Evolutionary conservation across 805 yeast species (phyloP).

Genomic region (Nakazawaea ishiwadae): DNA sequence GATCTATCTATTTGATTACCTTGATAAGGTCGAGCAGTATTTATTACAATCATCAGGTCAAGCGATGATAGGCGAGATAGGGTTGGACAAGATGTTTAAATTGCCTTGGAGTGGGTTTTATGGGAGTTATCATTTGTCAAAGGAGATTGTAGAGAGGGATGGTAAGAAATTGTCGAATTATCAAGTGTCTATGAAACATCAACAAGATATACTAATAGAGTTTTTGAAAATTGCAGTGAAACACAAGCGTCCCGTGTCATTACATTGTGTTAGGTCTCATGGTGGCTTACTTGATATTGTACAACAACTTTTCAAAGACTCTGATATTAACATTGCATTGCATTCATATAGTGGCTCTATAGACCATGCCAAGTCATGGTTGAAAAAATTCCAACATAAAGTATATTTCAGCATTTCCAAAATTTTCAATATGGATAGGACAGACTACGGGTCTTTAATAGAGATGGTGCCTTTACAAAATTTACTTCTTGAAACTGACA

Average conservation of each 20-base stretch:
- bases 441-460: conserved; percentile 23
- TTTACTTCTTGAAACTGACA: conserved; percentile 53
- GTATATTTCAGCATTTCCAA: conserved; percentile 52
- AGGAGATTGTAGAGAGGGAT: conserved; percentile 12
- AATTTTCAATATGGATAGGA: conserved; percentile 37
- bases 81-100: conserved; percentile 74
- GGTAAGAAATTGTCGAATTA: conserved; percentile 32
- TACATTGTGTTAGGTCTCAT: conserved; percentile 84
- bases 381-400: conserved; percentile 26
- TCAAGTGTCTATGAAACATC: conserved; percentile 65
- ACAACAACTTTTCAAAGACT: conserved; percentile 13
- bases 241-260: conserved; percentile 49
- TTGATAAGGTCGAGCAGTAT: conserved; percentile 27
- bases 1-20: conserved; percentile 30
- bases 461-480: conserved; percentile 28
- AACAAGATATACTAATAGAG: conserved; percentile 41
- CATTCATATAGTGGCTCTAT: conserved; percentile 86
- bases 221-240: conserved; percentile 54
- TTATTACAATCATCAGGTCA: conserved; percentile 17
- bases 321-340: conserved; percentile 44
- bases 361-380: conserved; percentile 57
- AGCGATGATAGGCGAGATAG: conserved; percentile 80
- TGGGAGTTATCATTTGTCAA: conserved; percentile 24
- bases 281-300: conserved; percentile 50
- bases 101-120: conserved; percentile 58